Evolutionary conservation across 306 rosid species (phyloP).

Genomic region (Lathyrus oleraceus): DNA sequence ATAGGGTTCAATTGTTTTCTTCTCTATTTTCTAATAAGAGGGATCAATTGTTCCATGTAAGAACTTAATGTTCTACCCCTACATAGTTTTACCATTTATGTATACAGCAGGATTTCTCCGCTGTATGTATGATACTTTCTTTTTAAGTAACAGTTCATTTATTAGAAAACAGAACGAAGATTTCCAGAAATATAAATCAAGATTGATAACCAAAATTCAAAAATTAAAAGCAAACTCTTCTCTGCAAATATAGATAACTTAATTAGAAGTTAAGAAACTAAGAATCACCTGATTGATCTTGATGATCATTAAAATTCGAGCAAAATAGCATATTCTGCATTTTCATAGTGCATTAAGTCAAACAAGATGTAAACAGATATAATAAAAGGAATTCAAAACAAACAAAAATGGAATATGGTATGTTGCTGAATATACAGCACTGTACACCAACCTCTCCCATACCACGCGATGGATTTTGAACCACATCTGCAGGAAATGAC

Average conservation of each 20-base stretch:
- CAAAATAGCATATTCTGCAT: constrained; percentile 68
- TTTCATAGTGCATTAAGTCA: constrained; percentile 36
- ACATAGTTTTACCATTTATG: background rate
- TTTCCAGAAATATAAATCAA: background rate
- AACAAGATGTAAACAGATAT: constrained; percentile 10
- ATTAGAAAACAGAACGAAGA: constrained; percentile 5
- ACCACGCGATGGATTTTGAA: constrained; percentile 53
- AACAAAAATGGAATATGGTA: constrained; percentile 2
- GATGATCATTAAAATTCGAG: constrained; percentile 59
- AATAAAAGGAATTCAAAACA: constrained; percentile 11
- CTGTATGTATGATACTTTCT: background rate
- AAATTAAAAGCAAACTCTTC: constrained; percentile 11
- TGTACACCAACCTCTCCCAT: constrained; percentile 58
- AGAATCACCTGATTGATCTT: constrained; percentile 65
- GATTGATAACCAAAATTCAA: constrained; percentile 13
- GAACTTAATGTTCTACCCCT: constrained; percentile 5
- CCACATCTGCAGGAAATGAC: constrained; percentile 53
- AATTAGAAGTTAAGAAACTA: constrained; percentile 25
- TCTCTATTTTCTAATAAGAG: background rate
- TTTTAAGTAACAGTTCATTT: constrained; percentile 9
- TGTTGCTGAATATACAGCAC: constrained; percentile 24
- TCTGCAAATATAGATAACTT: constrained; percentile 12
- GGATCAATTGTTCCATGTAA: background rate
- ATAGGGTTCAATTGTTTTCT: constrained; percentile 4
- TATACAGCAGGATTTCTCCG: background rate